Evolutionary conservation across 78 protist species (phyloP).

Genomic region (Anaeramoeba ignava): DNA sequence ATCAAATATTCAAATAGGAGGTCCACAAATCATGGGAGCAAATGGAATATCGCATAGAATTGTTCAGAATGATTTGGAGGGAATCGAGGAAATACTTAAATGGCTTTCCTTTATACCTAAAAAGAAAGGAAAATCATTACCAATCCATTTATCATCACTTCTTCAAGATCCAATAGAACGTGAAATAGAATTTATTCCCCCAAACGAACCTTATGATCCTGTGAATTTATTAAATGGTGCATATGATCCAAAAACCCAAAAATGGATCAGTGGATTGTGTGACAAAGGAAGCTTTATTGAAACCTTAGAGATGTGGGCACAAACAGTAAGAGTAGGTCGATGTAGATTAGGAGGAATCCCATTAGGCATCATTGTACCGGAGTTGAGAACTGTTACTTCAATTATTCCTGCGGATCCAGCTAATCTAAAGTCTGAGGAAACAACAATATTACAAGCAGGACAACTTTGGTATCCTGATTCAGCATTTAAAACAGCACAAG

Average conservation of each 20-base stretch:
- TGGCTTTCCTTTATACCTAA: constrained; percentile 79
- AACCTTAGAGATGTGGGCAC: constrained; percentile 82
- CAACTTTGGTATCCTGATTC: constrained; percentile 95
- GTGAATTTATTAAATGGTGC: constrained; percentile 28
- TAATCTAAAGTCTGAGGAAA: constrained; percentile 51
- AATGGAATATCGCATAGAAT: constrained; percentile 84
- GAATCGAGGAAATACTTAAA: constrained; percentile 40
- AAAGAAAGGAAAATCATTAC: constrained; percentile 14
- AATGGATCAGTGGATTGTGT: constrained; percentile 63
- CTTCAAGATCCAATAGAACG: constrained; percentile 52
- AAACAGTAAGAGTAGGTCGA: constrained; percentile 83
- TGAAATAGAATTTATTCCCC: constrained; percentile 47
- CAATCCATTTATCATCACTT: constrained; percentile 24
- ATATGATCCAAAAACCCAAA: constrained; percentile 18
- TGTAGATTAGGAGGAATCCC: constrained; percentile 92
- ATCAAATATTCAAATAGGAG: constrained; percentile 86
- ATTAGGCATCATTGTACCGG: constrained; percentile 81
- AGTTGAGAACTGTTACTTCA: constrained; percentile 64
- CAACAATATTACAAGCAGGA: constrained; percentile 66
- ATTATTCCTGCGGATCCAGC: constrained; percentile 85
- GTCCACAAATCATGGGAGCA: constrained; percentile 81
- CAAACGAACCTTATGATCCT: constrained; percentile 62
- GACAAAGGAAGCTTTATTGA: constrained; percentile 75
- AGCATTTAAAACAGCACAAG: constrained; percentile 89
- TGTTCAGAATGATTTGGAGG: constrained; percentile 60